These are phyloP conservation scores for Colletotrichum paranaense DNA, from an alignment of 2,329 filamentous ascomycete genomes.

Conservation along the genomic window DNA sequence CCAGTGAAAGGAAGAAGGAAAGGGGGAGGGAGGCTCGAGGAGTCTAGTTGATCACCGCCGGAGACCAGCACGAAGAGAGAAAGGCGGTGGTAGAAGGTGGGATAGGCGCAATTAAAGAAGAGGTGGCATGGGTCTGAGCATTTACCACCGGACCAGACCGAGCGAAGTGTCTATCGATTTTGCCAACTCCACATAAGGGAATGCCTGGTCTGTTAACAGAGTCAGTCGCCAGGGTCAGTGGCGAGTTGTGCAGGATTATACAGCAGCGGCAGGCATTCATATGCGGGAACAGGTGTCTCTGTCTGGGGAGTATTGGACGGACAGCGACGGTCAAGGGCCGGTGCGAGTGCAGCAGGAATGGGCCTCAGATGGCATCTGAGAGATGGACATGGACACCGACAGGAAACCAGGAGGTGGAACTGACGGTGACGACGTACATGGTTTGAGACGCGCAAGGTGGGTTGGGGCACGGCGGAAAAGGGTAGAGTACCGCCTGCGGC, in stretches of 20 bases:
- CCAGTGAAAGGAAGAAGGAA: slow-evolving; percentile 4
- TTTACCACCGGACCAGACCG: slow-evolving; percentile 32
- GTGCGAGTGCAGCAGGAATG: slow-evolving; percentile 2
- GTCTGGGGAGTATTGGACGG: slow-evolving; percentile 25
- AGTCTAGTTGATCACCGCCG: slow-evolving; percentile 29
- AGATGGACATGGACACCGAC: slow-evolving; percentile 19
- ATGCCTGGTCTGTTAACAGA: slow-evolving; percentile 24
- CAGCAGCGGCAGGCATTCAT: slow-evolving; percentile 1
- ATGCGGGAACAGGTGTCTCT: slow-evolving; percentile 22
- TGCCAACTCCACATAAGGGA: slow-evolving; percentile 27
- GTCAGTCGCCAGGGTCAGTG: slow-evolving; percentile 31
- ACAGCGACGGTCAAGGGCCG: not conserved
- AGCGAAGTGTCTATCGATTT: slow-evolving; percentile 32
- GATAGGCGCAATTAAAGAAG: slow-evolving; percentile 34
- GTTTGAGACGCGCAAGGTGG: slow-evolving; percentile 36
- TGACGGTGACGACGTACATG: slow-evolving; percentile 35
- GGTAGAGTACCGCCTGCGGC: slow-evolving; percentile 32
- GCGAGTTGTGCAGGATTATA: slow-evolving; percentile 29
- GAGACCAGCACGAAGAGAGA: slow-evolving; percentile 26
- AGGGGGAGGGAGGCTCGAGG: slow-evolving; percentile 19
- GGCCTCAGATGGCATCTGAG: slow-evolving; percentile 35
- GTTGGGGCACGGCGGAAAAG: slow-evolving; percentile 31
- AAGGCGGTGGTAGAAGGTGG: slow-evolving; percentile 16
- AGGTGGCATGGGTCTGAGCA: slow-evolving; percentile 29
- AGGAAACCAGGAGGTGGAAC: slow-evolving; percentile 36